Percentiles rank a stretch among this genome's conserved stretches.
phyloP scores from a whole-genome alignment of 208 protist genomes.

The Leishmania amazonensis region DNA sequence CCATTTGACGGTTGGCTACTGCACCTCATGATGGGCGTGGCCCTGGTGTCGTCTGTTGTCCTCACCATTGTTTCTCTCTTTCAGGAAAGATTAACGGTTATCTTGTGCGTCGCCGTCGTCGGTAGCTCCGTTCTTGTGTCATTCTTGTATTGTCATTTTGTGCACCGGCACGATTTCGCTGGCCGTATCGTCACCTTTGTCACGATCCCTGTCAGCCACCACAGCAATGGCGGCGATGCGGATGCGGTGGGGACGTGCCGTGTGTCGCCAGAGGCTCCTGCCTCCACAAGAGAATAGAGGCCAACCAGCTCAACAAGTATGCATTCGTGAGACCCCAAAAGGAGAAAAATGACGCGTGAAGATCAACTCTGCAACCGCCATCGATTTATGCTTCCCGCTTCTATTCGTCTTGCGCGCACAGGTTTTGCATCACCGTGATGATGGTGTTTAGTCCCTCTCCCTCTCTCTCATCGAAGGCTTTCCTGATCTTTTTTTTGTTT shows the following conservation, averaged over 20 bases:
- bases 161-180: slow-evolving; percentile 55
- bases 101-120: slow-evolving; percentile 45
- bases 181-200: slow-evolving; percentile 67
- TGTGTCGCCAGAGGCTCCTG: background rate
- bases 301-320: background rate
- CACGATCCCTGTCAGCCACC: background rate
- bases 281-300: background rate
- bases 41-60: slow-evolving; percentile 42
- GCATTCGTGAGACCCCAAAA: background rate
- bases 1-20: slow-evolving; percentile 51
- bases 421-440: background rate
- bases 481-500: background rate
- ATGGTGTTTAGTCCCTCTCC: background rate
- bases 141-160: slow-evolving; percentile 49
- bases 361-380: background rate
- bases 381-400: background rate
- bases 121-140: slow-evolving; percentile 32
- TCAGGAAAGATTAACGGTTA: slow-evolving; percentile 39
- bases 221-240: background rate
- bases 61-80: slow-evolving; percentile 54
- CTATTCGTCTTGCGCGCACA: background rate
- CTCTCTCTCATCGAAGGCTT: background rate
- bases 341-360: background rate
- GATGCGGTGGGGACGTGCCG: background rate
- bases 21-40: slow-evolving; percentile 44